Percentiles rank a stretch among this genome's conserved stretches.
Evolutionary conservation across 176 grass and related monocot species (phyloP).

Genomic region (Musa acuminata): DNA sequence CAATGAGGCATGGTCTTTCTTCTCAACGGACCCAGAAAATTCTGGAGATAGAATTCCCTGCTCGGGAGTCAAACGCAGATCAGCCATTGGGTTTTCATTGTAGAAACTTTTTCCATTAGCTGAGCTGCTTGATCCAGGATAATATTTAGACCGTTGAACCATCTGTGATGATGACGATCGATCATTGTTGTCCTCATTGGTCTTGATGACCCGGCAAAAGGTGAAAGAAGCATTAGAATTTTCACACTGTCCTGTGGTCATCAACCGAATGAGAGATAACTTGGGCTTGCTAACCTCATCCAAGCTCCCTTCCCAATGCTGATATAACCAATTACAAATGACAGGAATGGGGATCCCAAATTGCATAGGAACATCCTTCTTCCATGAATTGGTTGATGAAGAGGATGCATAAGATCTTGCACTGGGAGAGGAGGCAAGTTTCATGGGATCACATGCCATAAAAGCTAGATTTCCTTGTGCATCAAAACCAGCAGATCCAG

Average conservation of each 20-base stretch:
- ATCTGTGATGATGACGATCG: constrained; percentile 36
- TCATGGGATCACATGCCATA: constrained; percentile 96
- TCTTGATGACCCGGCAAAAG: constrained; percentile 49
- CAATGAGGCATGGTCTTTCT: constrained; percentile 29
- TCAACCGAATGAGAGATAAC: constrained; percentile 50
- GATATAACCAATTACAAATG: constrained; percentile 79
- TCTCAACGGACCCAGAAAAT: constrained; percentile 33
- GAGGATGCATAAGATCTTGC: constrained; percentile 64
- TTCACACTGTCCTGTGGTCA: constrained; percentile 38
- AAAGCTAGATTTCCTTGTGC: constrained; percentile 88
- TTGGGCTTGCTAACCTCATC: constrained; percentile 39
- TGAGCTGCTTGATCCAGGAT: constrained; percentile 48
- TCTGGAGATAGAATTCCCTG: constrained; percentile 43
- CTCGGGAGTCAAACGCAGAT: constrained; percentile 43
- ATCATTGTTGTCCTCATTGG: constrained; percentile 45
- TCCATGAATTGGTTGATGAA: constrained; percentile 38
- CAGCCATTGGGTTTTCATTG: constrained; percentile 55
- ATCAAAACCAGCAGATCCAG: constrained; percentile 86
- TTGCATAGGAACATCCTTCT: constrained; percentile 66
- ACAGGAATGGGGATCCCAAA: constrained; percentile 73
- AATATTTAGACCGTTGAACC: constrained; percentile 38
- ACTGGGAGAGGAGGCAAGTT: constrained; percentile 71
- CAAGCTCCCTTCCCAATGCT: constrained; percentile 71
- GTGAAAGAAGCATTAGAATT: constrained; percentile 58
- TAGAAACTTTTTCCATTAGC: constrained; percentile 47